Conservation (phyloP, 139 green algal genomes). For the Astrephomene gubernaculifera region DNA sequence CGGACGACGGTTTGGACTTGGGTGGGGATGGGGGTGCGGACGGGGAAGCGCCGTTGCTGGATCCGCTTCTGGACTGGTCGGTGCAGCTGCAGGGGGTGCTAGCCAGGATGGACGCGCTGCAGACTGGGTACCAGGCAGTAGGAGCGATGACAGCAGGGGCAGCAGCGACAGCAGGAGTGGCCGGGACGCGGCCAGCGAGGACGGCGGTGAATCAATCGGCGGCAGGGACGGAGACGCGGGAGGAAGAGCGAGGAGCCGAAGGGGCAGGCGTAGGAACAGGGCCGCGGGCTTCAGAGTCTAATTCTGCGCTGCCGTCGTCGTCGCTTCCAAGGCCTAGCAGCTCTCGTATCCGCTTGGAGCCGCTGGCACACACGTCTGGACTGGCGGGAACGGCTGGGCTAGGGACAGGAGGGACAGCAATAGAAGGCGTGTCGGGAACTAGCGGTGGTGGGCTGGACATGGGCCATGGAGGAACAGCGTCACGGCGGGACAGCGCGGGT, state of each 20-base stretch:
- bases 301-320: not conserved
- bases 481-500: not conserved
- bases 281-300: not conserved
- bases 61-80: constrained; percentile 14
- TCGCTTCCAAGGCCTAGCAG: constrained; percentile 7
- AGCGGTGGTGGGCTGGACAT: no score
- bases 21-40: not conserved
- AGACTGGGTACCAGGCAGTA: constrained; percentile 31
- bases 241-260: no score
- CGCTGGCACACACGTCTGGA: not conserved
- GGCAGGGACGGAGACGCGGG: not conserved
- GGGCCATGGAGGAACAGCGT: not conserved
- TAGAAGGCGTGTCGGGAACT: not conserved
- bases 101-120: constrained; percentile 26
- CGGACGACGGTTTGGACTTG: not conserved
- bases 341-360: not conserved
- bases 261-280: not conserved
- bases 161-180: not conserved
- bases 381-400: not conserved
- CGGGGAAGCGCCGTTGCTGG: not conserved
- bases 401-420: not conserved
- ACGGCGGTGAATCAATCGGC: not conserved
- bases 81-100: constrained; percentile 20
- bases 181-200: not conserved
- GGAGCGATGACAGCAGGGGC: not conserved